Conservation (phyloP, 2,329 filamentous ascomycete species). For the Didymella lethalis region DNA sequence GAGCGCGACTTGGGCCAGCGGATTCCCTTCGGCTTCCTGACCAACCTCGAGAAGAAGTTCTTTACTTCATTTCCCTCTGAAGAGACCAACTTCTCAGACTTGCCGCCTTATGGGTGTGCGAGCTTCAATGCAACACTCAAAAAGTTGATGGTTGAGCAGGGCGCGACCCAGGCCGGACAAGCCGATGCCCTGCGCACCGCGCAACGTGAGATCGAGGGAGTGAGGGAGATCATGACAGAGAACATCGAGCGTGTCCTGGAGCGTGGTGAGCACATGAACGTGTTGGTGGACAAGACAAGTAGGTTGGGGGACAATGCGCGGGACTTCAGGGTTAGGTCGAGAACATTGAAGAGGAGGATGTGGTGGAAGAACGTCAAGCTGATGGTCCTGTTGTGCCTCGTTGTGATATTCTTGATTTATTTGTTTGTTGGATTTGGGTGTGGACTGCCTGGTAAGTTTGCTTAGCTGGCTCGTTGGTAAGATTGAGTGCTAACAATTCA, state of each 20-base stretch:
- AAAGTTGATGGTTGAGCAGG: constrained; percentile 81
- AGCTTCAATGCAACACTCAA: constrained; percentile 84
- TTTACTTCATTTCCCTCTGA: constrained; percentile 71
- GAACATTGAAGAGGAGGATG: constrained; percentile 89
- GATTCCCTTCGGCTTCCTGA: constrained; percentile 89
- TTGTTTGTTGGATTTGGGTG: constrained; percentile 76
- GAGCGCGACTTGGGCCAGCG: constrained; percentile 82
- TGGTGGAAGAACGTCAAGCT: constrained; percentile 99
- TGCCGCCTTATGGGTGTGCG: constrained; percentile 90
- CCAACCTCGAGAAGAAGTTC: constrained; percentile 90
- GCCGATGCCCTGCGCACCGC: constrained; percentile 85
- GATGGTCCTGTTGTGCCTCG: constrained; percentile 79
- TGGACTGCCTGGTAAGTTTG: constrained; percentile 65
- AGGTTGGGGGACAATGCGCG: constrained; percentile 84
- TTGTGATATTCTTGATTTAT: constrained; percentile 75
- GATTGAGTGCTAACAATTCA: constrained; percentile 26
- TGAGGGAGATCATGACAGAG: constrained; percentile 91
- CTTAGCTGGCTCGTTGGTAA: neutral
- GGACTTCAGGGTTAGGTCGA: constrained; percentile 88
- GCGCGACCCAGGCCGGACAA: constrained; percentile 73
- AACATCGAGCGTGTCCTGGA: constrained; percentile 92
- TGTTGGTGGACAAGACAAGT: constrained; percentile 97
- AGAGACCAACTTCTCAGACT: constrained; percentile 73
- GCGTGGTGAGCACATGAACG: constrained; percentile 86
- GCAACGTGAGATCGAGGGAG: constrained; percentile 89